Base-by-base conservation (phyloP, 2,329 filamentous ascomycete genomes). In the Colletotrichum zoysiae region DNA sequence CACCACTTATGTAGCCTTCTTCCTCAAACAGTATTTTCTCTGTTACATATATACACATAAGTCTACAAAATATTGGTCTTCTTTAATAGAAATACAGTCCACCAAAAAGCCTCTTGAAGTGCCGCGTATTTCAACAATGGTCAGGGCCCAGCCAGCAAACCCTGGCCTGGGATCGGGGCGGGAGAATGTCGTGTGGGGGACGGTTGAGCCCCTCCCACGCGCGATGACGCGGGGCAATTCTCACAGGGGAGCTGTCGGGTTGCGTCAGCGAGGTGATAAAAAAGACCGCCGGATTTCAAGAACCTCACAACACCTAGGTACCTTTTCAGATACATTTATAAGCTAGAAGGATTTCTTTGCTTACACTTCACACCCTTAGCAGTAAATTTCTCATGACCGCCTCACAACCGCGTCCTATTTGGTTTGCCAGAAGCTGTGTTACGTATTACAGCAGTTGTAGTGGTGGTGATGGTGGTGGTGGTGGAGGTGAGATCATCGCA, bases 111-210 rank as follows among this genome's bases (percentile, higher is more conserved):
- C 11, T n/a, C 20, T n/a, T 12, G 26, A 26, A 50, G 30, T 16
- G 59, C 42, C 23, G n/a, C 33, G 33, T 42, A 16, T 40, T 20
- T 26, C 12, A n/a, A 38, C 33, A 20, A 60, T 26, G 58, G 33
- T 58, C 38, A 48, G 59, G 58, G 20, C 42, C 26, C 30, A 33
- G 53, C 26, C 30, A 33, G 53, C 65, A 23, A 68, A 38, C 53
- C 58, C 65, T 48, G 69, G 35, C 59, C 51, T 44, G 42, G 65
- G 69, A 71, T 71, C 69, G 69, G 69, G 46, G 69, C 65, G 65
- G 65, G 59, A 71, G 69, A 64, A 69, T 71, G 69, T 60, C 69
- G 69, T 71, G 69, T 59, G 69, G 65, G 44, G 44, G 16, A 58
- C 58, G 35, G 51, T 71, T 23, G 40, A 42, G 59, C 40, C 65